Base-by-base conservation (phyloP, 1,139 yeast species). In the Geotrichum siamense region DNA sequence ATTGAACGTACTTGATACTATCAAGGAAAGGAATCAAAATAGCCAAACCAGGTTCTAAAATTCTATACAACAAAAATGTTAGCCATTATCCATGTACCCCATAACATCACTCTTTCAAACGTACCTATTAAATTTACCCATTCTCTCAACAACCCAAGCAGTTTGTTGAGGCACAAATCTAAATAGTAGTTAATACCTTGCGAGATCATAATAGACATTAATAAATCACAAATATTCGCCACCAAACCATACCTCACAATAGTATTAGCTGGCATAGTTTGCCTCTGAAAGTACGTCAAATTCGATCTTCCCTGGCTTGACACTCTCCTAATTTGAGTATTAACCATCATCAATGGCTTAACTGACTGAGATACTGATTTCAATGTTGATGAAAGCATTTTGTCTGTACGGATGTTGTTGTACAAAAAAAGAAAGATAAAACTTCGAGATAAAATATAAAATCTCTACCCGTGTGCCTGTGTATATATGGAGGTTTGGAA, bases 141-240 rank as follows among this genome's bases (percentile, higher is more conserved):
- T 85, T 52, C 95, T 71, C 63, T 85, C 95, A 22, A 85, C 94
- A 17, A 85, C 77, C 89, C 93, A 85, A 2, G 94, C 94, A 12
- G 85, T 81, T 63, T 84, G 94, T 60, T 85, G 94, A 2, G 95
- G 95, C 3, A 85, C 94, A 61, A 85, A 85, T 40, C 58, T 54
- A 25, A 35, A 23, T 13, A 16, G 10, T n/a, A n/a, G n/a, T n/a
- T n/a, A n/a, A n/a, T n/a, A n/a, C n/a, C n/a, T n/a, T n/a, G n/a
- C n/a, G n/a, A n/a, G 26, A 6, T 23, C 26, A 23, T 10, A 23
- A 23, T 23, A 23, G 26, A 8, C 10, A 23, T 6, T 23, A 23
- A 8, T 8, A 23, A 23, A 23, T 8, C 26, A 23, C 6, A 23
- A 8, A 23, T 23, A 23, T 10, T 8, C 6, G 9, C 26, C 26